Conservation (phyloP, 352 stramenopile genomes). For the Paralagenidium karlingii region DNA sequence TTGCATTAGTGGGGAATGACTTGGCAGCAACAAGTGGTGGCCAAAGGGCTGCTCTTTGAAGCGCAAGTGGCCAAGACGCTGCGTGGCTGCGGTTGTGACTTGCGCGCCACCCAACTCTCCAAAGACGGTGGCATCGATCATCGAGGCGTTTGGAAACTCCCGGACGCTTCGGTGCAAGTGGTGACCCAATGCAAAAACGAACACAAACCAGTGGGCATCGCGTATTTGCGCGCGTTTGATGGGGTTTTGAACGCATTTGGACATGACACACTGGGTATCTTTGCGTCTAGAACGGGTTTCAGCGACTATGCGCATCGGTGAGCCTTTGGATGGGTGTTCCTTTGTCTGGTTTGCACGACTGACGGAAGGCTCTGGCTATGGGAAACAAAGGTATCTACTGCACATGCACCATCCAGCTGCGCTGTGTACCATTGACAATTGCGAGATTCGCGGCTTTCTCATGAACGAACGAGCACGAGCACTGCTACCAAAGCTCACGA, state of each 20-base stretch:
- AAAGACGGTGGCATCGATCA: slow-evolving; percentile 69
- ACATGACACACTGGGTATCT: slow-evolving; percentile 33
- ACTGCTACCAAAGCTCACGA: slow-evolving; percentile 45
- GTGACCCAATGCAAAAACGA: slow-evolving; percentile 79
- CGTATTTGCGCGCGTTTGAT: slow-evolving; percentile 61
- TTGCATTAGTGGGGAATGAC: no score
- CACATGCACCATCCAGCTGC: slow-evolving; percentile 45
- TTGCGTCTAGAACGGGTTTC: slow-evolving; percentile 62
- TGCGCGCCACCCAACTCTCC: slow-evolving; percentile 46
- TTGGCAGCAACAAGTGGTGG: no score
- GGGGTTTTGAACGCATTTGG: slow-evolving; percentile 40
- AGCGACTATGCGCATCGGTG: slow-evolving; percentile 64
- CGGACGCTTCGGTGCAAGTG: slow-evolving; percentile 43
- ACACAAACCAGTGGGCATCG: slow-evolving; percentile 46
- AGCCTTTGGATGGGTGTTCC: background rate
- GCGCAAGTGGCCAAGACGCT: slow-evolving; percentile 40
- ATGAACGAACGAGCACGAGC: slow-evolving; percentile 44
- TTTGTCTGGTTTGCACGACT: background rate
- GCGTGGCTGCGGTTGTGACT: slow-evolving; percentile 26
- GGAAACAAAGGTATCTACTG: slow-evolving; percentile 28
- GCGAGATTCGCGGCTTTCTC: slow-evolving; percentile 35
- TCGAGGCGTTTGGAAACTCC: slow-evolving; percentile 42
- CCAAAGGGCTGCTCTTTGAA: slow-evolving; percentile 54
- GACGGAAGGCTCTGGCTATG: background rate
- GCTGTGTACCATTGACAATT: slow-evolving; percentile 35